Evolutionary conservation across 1,284 basidiomycete species (phyloP).

Genomic region (Puccinia novopanici): DNA sequence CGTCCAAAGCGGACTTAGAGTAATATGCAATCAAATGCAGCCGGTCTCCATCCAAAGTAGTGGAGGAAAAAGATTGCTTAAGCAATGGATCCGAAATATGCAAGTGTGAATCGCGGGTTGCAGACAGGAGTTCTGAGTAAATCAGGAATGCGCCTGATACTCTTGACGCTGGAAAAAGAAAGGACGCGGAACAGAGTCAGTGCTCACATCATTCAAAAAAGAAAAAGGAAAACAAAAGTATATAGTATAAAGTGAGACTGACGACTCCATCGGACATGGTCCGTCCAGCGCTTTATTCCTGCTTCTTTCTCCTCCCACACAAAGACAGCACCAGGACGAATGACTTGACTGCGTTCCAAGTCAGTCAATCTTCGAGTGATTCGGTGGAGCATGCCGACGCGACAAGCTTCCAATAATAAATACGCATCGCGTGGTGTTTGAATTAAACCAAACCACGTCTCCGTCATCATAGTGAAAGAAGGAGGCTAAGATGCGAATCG

Average conservation of each 20-base stretch:
- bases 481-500: slow-evolving; percentile 21
- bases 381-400: slow-evolving; percentile 54
- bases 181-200: neutral
- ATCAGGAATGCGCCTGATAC: slow-evolving; percentile 57
- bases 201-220: neutral
- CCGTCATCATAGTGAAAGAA: slow-evolving; percentile 51
- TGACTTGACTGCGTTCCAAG: slow-evolving; percentile 54
- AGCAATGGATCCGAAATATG: slow-evolving; percentile 53
- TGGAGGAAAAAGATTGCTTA: slow-evolving; percentile 56
- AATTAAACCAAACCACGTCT: slow-evolving; percentile 55
- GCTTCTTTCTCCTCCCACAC: slow-evolving; percentile 57
- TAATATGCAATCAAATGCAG: slow-evolving; percentile 56
- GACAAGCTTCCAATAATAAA: slow-evolving; percentile 55
- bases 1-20: slow-evolving; percentile 50
- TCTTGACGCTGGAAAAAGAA: slow-evolving; percentile 53
- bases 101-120: slow-evolving; percentile 39
- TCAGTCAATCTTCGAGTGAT: slow-evolving; percentile 56
- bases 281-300: slow-evolving; percentile 56
- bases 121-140: slow-evolving; percentile 54
- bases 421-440: slow-evolving; percentile 54
- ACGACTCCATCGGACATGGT: slow-evolving; percentile 57
- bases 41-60: slow-evolving; percentile 53
- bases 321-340: slow-evolving; percentile 55
- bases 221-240: too few relatives aligned
- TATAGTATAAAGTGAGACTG: slow-evolving; percentile 28